Evolutionary conservation across 2,329 filamentous ascomycete species (phyloP).

Genomic region (Triangularia setosa): DNA sequence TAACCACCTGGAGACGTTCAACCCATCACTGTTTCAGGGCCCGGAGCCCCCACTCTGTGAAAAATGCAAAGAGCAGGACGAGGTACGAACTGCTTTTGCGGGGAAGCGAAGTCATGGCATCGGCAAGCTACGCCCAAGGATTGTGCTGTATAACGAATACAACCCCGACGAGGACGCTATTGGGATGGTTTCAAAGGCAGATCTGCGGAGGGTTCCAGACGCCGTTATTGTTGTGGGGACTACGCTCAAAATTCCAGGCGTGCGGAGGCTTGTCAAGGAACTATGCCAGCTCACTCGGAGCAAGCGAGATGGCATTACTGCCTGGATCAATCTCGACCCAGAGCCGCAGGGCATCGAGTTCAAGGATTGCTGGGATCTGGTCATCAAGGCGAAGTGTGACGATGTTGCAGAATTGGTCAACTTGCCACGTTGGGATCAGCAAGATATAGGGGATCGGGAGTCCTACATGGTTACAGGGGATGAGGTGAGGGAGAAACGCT

Average conservation of each 20-base stretch:
- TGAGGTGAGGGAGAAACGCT: slow-evolving; percentile 40
- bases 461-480: slow-evolving; percentile 41
- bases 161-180: slow-evolving; percentile 97
- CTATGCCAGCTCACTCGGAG: slow-evolving; percentile 84
- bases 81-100: slow-evolving; percentile 67
- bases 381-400: slow-evolving; percentile 84
- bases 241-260: slow-evolving; percentile 90
- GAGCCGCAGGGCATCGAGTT: slow-evolving; percentile 80
- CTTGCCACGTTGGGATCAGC: slow-evolving; percentile 56
- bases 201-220: slow-evolving; percentile 81
- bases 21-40: slow-evolving; percentile 76
- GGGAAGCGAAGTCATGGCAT: slow-evolving; percentile 93
- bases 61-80: slow-evolving; percentile 69
- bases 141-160: slow-evolving; percentile 95
- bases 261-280: slow-evolving; percentile 83
- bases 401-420: slow-evolving; percentile 73
- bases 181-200: slow-evolving; percentile 80
- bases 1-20: slow-evolving; percentile 68
- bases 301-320: slow-evolving; percentile 76
- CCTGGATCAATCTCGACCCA: slow-evolving; percentile 91
- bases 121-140: slow-evolving; percentile 81
- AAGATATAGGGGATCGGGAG: slow-evolving; percentile 46
- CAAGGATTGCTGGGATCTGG: slow-evolving; percentile 88
- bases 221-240: slow-evolving; percentile 94
- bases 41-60: slow-evolving; percentile 77